These are phyloP conservation scores for Ambrosiella beaveri DNA, from an alignment of 2,329 filamentous ascomycete genomes.

Conservation along the genomic window DNA sequence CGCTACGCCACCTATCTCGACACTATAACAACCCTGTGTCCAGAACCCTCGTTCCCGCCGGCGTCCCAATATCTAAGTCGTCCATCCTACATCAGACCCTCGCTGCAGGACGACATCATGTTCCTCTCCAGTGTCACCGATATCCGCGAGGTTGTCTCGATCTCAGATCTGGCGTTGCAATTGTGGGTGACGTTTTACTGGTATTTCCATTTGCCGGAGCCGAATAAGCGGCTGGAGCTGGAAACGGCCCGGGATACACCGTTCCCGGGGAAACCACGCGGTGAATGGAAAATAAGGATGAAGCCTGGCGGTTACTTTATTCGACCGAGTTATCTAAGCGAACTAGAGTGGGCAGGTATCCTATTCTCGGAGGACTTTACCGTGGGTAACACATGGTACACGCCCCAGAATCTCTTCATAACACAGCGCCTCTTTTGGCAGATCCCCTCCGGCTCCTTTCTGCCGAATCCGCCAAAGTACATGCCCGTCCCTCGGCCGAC, in stretches of 20 bases:
- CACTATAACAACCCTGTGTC: too few species aligned
- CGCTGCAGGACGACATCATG: slow-evolving; percentile 59
- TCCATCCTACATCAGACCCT: slow-evolving; percentile 47
- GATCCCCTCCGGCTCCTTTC: slow-evolving; percentile 66
- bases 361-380: slow-evolving; percentile 47
- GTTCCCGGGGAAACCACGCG: slow-evolving; percentile 52
- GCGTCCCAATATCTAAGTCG: slow-evolving; percentile 15
- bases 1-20: neutral
- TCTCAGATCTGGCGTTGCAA: slow-evolving; percentile 89
- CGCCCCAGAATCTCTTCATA: slow-evolving; percentile 60
- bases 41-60: neutral
- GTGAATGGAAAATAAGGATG: slow-evolving; percentile 45
- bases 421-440: slow-evolving; percentile 80
- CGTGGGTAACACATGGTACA: slow-evolving; percentile 41
- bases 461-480: slow-evolving; percentile 44
- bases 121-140: slow-evolving; percentile 86
- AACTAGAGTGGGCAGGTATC: slow-evolving; percentile 81
- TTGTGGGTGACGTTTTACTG: slow-evolving; percentile 87
- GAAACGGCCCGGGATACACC: slow-evolving; percentile 46
- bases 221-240: slow-evolving; percentile 45
- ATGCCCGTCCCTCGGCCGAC: slow-evolving; percentile 39
- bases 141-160: slow-evolving; percentile 57
- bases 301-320: slow-evolving; percentile 51
- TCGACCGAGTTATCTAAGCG: slow-evolving; percentile 73
- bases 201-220: slow-evolving; percentile 86